Percentiles rank a stretch among this genome's conserved stretches.
phyloP scores from a whole-genome alignment of 73 alveolate genomes.

The Tetrahymena borealis region DNA sequence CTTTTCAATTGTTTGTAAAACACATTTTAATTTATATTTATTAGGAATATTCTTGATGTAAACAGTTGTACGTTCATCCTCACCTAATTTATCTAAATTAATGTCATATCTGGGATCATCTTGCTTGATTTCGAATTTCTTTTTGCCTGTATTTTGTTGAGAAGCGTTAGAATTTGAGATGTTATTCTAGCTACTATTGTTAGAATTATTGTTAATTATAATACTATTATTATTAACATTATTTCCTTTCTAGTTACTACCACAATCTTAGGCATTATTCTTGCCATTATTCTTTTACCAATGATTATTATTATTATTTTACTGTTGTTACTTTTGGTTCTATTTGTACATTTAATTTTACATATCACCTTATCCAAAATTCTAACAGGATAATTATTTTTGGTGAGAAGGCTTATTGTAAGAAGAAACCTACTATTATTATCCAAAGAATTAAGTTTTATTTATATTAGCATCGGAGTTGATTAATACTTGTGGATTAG shows the following conservation, averaged over 20 bases:
- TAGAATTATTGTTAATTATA: neutral
- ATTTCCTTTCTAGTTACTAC: neutral
- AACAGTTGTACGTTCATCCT: conserved; percentile 62
- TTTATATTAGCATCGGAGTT: neutral
- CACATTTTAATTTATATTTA: conserved; percentile 57
- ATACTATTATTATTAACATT: neutral
- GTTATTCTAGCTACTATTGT: neutral
- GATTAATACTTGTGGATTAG: neutral
- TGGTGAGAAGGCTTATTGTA: neutral
- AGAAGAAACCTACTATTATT: neutral
- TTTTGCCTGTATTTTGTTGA: neutral
- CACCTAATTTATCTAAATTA: neutral
- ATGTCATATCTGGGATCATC: neutral
- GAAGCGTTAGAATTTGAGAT: neutral
- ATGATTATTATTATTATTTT: neutral
- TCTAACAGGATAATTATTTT: neutral
- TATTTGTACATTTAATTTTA: neutral
- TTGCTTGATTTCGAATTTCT: neutral
- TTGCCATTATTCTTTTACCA: neutral
- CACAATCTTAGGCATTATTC: neutral
- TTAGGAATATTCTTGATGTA: conserved; percentile 86
- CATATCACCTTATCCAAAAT: neutral
- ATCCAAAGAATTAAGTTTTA: neutral
- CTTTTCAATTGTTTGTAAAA: conserved; percentile 58
- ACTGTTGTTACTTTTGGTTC: neutral